Percentiles rank a stretch among this genome's conserved stretches.
Conservation (phyloP, 306 rosid species). For the Cucurbita moschata region DNA sequence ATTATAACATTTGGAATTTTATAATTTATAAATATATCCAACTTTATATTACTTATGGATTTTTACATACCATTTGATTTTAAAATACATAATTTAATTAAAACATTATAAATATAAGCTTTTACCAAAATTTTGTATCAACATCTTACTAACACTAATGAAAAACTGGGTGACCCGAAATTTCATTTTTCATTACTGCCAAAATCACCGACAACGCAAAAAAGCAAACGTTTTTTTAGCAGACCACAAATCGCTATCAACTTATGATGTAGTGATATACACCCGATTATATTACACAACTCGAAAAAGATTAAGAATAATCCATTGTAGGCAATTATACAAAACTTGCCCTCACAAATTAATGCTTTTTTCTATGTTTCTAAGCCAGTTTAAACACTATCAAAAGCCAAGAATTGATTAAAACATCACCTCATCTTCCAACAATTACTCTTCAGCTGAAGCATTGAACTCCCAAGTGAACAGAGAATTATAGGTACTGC, state of each 20-base stretch:
- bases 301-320: background rate
- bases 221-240: background rate
- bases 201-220: background rate
- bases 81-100: too few relatives aligned
- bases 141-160: too few relatives aligned
- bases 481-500: conserved; percentile 31
- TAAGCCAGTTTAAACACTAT: background rate
- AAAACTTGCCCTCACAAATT: background rate
- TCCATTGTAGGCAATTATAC: background rate
- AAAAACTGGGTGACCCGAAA: too few relatives aligned
- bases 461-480: background rate
- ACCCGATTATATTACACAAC: background rate
- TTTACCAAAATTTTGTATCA: too few relatives aligned
- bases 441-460: background rate
- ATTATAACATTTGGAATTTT: too few relatives aligned
- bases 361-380: background rate
- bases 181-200: background rate
- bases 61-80: too few relatives aligned
- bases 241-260: background rate
- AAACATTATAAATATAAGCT: too few relatives aligned
- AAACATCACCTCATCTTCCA: background rate
- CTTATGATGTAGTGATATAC: background rate
- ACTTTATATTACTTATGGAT: too few relatives aligned
- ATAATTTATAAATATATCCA: too few relatives aligned
- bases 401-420: background rate